Evolutionary conservation across 257 asterid genomes (phyloP).

Genomic region (Coffea eugenioides): DNA sequence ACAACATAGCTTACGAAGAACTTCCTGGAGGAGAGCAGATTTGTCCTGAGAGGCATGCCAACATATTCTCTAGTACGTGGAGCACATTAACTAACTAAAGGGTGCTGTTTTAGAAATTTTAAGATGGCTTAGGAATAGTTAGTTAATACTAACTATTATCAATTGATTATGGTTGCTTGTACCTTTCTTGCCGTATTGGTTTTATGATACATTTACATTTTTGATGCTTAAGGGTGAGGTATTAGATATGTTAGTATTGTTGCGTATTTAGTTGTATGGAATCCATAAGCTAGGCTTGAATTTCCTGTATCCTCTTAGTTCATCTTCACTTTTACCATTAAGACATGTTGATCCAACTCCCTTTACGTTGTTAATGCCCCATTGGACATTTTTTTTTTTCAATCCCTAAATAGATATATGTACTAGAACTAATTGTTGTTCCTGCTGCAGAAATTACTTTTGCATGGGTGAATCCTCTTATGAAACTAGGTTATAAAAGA

Average conservation of each 20-base stretch:
- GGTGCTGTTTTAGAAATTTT: neutral
- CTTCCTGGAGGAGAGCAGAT: constrained; percentile 83
- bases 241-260: neutral
- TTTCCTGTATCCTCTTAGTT: neutral
- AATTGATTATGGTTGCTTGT: neutral
- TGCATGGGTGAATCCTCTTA: constrained; percentile 79
- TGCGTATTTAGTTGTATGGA: neutral
- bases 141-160: neutral
- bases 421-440: constrained; percentile 21
- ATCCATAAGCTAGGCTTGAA: neutral
- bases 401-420: neutral
- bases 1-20: constrained; percentile 71
- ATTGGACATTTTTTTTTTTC: neutral
- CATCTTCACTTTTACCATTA: neutral
- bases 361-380: neutral
- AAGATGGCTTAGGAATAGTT: neutral
- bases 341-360: neutral
- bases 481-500: constrained; percentile 83
- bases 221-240: neutral
- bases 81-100: neutral
- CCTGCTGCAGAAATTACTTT: constrained; percentile 52
- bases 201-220: no score
- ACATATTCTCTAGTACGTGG: constrained; percentile 71
- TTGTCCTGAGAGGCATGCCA: constrained; percentile 88
- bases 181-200: neutral